A percentile compares a stretch with the other conserved stretches of the same genome.
Conservation (phyloP, 192 early-diverging fungal species). For the Mycoemilia scoparia region DNA sequence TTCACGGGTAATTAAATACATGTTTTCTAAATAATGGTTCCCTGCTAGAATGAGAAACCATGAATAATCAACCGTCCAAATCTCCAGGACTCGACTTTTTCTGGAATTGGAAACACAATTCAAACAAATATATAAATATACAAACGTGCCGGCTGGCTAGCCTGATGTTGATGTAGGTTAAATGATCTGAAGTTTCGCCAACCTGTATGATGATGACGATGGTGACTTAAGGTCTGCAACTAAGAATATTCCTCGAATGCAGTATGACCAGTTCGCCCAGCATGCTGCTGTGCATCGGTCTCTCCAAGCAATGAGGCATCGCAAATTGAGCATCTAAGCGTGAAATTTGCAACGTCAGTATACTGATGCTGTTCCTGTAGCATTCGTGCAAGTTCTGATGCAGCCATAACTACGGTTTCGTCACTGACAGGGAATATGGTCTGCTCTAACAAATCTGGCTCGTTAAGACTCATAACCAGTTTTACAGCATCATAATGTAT, state of each 20-base stretch:
- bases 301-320: constrained; percentile 2
- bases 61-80: no score
- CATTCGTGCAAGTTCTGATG: constrained; percentile 8
- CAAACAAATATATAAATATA: no score
- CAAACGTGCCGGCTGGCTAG: no score
- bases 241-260: background rate
- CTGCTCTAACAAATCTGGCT: constrained; percentile 37
- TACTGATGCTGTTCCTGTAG: constrained; percentile 2
- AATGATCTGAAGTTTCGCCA: no score
- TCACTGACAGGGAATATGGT: constrained; percentile 29
- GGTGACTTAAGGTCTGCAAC: background rate
- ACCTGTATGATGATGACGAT: background rate
- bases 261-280: constrained; percentile 1
- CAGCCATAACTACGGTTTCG: constrained; percentile 4
- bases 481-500: constrained; percentile 58
- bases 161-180: no score
- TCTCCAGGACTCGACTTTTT: no score
- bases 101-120: no score
- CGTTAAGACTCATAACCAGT: constrained; percentile 10
- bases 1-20: background rate
- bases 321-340: constrained; percentile 3
- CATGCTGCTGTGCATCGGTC: constrained; percentile 4
- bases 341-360: constrained; percentile 1
- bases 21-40: background rate
- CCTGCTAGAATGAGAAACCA: no score